phyloP scores from a whole-genome alignment of 2,329 filamentous ascomycete species.

The Penicillium olsonii region DNA sequence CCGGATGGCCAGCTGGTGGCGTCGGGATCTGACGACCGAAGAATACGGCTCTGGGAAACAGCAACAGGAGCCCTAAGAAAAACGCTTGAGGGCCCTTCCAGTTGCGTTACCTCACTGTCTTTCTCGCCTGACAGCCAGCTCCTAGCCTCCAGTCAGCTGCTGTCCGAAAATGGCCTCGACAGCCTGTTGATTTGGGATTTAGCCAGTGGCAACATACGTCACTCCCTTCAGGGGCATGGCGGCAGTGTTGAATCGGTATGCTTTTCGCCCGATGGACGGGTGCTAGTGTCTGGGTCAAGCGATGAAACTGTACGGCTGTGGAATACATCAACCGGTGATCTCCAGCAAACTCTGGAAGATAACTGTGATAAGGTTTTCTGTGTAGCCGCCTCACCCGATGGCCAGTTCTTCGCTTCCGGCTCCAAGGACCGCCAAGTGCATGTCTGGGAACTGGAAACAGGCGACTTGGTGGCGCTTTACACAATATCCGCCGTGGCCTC shows the following conservation, averaged over 20 bases:
- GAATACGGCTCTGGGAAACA: slow-evolving; percentile 13
- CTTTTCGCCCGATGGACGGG: background rate
- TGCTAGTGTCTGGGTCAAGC: background rate
- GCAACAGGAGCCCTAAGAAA: slow-evolving; percentile 16
- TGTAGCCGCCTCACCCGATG: too few species aligned
- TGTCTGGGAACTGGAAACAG: slow-evolving; percentile 42
- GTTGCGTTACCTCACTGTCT: slow-evolving; percentile 12
- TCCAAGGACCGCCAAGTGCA: slow-evolving; percentile 4
- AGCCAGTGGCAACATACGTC: slow-evolving; percentile 12
- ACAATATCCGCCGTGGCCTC: too few species aligned
- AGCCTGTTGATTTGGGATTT: slow-evolving; percentile 6
- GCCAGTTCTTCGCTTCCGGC: too few species aligned
- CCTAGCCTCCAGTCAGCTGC: slow-evolving; percentile 21
- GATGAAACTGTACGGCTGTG: slow-evolving; percentile 14
- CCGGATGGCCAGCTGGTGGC: slow-evolving; percentile 24
- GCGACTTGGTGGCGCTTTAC: background rate
- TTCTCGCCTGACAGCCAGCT: slow-evolving; percentile 27
- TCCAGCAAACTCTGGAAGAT: too few species aligned
- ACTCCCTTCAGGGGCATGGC: slow-evolving; percentile 20
- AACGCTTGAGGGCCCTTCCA: slow-evolving; percentile 20
- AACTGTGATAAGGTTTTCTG: too few species aligned
- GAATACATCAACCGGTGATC: too few species aligned
- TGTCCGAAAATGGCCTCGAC: slow-evolving; percentile 10
- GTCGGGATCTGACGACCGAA: slow-evolving; percentile 24
- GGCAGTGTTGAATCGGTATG: background rate